Evolutionary conservation across 768 basidiomycete species (phyloP), one percentile per base, ranked within the genome.

Genomic region (Lenzites betulinus): DNA sequence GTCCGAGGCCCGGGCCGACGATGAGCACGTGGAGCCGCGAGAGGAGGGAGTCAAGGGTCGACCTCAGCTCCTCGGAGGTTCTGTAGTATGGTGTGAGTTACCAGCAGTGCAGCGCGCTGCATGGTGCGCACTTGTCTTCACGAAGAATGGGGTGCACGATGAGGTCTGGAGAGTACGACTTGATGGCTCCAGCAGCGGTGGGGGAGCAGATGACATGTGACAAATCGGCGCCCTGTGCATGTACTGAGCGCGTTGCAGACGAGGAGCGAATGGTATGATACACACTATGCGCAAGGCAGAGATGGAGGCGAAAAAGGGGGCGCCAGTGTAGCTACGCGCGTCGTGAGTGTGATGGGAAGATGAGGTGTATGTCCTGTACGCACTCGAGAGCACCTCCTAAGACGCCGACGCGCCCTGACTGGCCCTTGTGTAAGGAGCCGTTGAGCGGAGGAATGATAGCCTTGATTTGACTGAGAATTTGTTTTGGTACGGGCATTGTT

Each of bases 141-240:
- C 81, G 76, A 6, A 99, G 81, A 56, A 98, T 92, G 1, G 93
- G 95, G 69, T 99, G 96, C 0, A 99, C 97, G 69, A 99, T 99
- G 44, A 99, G 76, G 74, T 99, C 95, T 1, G 95, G 95, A 3
- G 93, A 95, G 73, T 98, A 99, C 0, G 92, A 89, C 76, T 99
- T 99, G 80, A 99, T 99, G 46, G 94, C 90, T 5, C 82, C 82
- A 26, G 94, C 93, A 7, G 97, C 96, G 0, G 85, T 86, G 0
- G 96, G 96, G 7, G 95, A 89, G 76, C 97, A 99, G 56, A 98
- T 96, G 59, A 98, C 93, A 80, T 98, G 97, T 23, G 95, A 95
- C 22, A 98, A 80, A 74, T 98, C 96, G 50, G 89, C 92, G 35
- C 95, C 95, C 92, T 92, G 36, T 33, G 51, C 42, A 25, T 36